Percentiles rank a stretch among this genome's conserved stretches.
Evolutionary conservation across 2,329 filamentous ascomycete genomes (phyloP).

Genomic region (Shiraia bambusicola): DNA sequence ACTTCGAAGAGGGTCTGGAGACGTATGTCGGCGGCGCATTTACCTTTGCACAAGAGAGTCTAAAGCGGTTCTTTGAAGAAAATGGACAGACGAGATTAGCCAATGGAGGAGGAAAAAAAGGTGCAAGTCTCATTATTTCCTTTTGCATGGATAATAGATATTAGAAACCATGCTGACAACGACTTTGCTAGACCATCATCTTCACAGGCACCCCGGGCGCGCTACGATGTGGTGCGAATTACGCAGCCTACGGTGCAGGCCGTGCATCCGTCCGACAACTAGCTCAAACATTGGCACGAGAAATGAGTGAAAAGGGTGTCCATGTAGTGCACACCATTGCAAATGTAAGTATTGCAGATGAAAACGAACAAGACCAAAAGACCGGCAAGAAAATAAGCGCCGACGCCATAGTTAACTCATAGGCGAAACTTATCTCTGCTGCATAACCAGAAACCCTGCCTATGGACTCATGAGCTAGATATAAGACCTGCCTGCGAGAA

Average conservation of each 20-base stretch:
- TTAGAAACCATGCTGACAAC: not conserved
- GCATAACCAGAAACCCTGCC: slow-evolving; percentile 50
- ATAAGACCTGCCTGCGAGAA: slow-evolving; percentile 54
- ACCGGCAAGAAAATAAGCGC: slow-evolving; percentile 59
- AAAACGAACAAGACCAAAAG: slow-evolving; percentile 50
- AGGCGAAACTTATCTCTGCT: slow-evolving; percentile 59
- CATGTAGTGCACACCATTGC: slow-evolving; percentile 63
- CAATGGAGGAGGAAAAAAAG: slow-evolving; percentile 55
- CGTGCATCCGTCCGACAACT: slow-evolving; percentile 56
- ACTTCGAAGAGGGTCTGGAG: slow-evolving; percentile 49
- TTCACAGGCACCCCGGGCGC: slow-evolving; percentile 60
- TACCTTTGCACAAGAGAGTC: slow-evolving; percentile 55
- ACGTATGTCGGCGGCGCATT: slow-evolving; percentile 59
- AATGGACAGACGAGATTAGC: slow-evolving; percentile 52
- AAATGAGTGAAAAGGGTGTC: slow-evolving; percentile 58
- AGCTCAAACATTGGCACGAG: slow-evolving; percentile 57
- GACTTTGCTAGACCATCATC: slow-evolving; percentile 49
- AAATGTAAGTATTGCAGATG: slow-evolving; percentile 57
- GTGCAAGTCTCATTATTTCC: no score
- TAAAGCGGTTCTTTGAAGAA: slow-evolving; percentile 55
- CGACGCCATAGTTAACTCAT: no score
- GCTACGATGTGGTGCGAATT: slow-evolving; percentile 56
- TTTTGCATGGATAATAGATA: no score
- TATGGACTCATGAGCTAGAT: slow-evolving; percentile 57
- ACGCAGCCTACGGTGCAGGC: slow-evolving; percentile 57